Evolutionary conservation across 2,329 filamentous ascomycete genomes (phyloP).

Genomic region (Metarhizium rileyi): DNA sequence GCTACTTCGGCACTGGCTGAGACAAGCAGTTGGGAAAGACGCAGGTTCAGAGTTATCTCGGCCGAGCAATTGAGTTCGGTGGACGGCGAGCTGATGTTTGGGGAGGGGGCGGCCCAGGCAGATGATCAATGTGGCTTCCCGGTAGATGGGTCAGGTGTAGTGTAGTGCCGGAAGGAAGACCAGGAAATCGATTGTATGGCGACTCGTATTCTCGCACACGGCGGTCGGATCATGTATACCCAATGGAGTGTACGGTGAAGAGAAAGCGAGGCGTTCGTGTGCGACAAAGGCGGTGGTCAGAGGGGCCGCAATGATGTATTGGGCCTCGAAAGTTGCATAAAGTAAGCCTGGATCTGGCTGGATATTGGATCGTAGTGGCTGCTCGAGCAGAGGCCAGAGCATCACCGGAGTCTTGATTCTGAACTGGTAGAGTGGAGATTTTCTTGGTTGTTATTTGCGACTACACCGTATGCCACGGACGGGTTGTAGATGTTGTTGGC

Average conservation of each 20-base stretch:
- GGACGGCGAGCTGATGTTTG: neutral
- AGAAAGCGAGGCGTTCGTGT: constrained; percentile 13
- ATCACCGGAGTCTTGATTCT: constrained; percentile 1
- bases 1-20: neutral
- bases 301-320: constrained; percentile 6
- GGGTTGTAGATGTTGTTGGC: neutral
- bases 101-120: constrained; percentile 3
- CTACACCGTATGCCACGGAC: neutral
- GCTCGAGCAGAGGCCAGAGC: constrained; percentile 1
- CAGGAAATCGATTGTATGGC: constrained; percentile 1
- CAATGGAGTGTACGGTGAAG: constrained; percentile 16
- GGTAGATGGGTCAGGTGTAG: constrained; percentile 14
- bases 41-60: neutral
- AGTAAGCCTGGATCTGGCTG: neutral
- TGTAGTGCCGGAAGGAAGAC: constrained; percentile 10
- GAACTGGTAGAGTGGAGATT: constrained; percentile 4
- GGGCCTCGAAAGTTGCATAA: constrained; percentile 6
- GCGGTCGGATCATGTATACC: constrained; percentile 8
- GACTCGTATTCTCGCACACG: constrained; percentile 22
- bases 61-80: neutral
- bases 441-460: constrained; percentile 3
- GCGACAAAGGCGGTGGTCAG: constrained; percentile 13
- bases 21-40: neutral
- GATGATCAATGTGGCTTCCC: constrained; percentile 16
- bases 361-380: constrained; percentile 3